Percentiles rank a stretch among this genome's conserved stretches.
phyloP scores from a whole-genome alignment of 495 filamentous ascomycete genomes.

The Amphirosellinia nigrospora region DNA sequence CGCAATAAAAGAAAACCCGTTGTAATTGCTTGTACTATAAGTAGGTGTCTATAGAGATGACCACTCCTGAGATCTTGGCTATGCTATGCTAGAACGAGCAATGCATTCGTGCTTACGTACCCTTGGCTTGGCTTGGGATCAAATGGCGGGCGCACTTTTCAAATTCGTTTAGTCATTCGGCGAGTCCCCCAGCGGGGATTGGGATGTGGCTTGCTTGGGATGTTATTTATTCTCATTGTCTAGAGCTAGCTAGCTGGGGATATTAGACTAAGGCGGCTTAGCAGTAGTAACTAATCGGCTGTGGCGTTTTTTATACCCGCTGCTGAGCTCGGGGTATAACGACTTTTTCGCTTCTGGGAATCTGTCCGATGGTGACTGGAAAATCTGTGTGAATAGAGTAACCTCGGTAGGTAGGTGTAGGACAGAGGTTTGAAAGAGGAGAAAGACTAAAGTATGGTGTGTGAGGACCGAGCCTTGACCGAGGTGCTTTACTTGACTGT shows the following conservation, averaged over 20 bases:
- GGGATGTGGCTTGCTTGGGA: background rate
- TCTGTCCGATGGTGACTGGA: background rate
- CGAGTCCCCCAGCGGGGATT: background rate
- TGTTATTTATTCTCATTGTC: background rate
- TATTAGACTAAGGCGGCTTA: no score
- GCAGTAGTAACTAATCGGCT: background rate
- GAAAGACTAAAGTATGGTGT: no score
- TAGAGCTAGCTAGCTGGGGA: background rate
- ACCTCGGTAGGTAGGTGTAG: no score
- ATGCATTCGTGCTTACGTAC: background rate
- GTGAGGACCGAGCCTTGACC: no score
- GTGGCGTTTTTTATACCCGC: background rate
- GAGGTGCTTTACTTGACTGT: no score
- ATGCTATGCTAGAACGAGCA: background rate
- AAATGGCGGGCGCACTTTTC: no score
- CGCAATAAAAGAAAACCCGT: no score
- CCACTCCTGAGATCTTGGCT: background rate
- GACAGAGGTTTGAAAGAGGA: no score
- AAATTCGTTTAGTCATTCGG: background rate
- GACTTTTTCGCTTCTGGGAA: background rate
- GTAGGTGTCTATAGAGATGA: no score
- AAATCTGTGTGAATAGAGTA: no score
- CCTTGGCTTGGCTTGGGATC: background rate
- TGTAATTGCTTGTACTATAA: no score
- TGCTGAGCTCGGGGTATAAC: background rate